Conservation (phyloP, 768 basidiomycete species). For the Asterophora parasitica region DNA sequence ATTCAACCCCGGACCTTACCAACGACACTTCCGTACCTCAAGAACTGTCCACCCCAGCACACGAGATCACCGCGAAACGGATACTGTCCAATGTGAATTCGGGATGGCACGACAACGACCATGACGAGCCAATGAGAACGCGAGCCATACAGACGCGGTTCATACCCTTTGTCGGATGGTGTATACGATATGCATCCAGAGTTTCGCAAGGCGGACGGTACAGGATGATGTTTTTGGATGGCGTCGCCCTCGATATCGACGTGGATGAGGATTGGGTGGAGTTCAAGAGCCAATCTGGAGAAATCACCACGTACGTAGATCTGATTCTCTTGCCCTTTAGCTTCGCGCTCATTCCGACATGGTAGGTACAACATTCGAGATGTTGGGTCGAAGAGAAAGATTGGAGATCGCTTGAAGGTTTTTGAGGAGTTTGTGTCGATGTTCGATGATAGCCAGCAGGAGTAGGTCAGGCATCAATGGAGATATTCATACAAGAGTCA, state of each 20-base stretch:
- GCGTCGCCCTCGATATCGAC: constrained; percentile 34
- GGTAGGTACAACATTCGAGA: constrained; percentile 32
- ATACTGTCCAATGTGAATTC: constrained; percentile 2
- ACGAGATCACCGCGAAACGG: not conserved
- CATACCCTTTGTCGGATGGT: constrained; percentile 38
- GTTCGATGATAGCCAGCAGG: constrained; percentile 28
- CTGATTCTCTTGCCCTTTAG: not conserved
- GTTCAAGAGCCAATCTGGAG: constrained; percentile 24
- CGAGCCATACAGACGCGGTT: constrained; percentile 29
- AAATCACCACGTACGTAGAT: constrained; percentile 23
- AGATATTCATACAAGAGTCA: not conserved
- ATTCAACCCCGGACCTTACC: constrained; percentile 1
- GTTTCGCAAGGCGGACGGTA: constrained; percentile 38
- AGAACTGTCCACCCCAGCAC: not conserved
- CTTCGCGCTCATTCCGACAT: not conserved
- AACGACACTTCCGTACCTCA: not conserved
- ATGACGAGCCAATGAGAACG: constrained; percentile 10
- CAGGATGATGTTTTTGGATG: constrained; percentile 41
- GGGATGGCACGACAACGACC: constrained; percentile 15
- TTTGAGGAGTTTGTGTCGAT: constrained; percentile 38
- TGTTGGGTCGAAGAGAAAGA: constrained; percentile 24
- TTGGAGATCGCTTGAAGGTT: constrained; percentile 37
- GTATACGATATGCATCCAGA: constrained; percentile 33
- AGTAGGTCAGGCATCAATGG: not conserved
- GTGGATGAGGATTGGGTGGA: constrained; percentile 40